These are phyloP conservation scores for Rosa rugosa DNA, from an alignment of 306 rosid species.

Conservation along the genomic window DNA sequence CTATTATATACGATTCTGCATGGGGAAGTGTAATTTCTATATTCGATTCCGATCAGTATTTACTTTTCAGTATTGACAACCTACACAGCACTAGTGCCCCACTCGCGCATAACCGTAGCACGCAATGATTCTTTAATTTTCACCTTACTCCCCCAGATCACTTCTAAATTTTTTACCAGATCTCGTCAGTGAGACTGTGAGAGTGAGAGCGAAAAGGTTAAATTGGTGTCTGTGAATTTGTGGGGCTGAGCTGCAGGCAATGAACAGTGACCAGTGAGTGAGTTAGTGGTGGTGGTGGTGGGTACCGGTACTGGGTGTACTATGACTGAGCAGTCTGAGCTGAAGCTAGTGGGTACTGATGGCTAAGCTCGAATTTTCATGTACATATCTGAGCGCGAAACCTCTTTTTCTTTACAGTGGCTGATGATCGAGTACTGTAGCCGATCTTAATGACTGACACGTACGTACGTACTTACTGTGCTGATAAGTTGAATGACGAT, in stretches of 20 bases:
- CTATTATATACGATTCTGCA: neutral
- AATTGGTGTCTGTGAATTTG: conserved; percentile 1
- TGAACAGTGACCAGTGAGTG: neutral
- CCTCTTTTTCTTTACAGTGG: neutral
- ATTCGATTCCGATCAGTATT: neutral
- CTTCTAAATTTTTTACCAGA: neutral
- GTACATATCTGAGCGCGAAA: neutral
- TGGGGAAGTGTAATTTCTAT: neutral
- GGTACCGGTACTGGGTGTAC: neutral
- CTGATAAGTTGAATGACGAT: neutral
- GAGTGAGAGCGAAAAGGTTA: neutral
- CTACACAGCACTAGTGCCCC: neutral
- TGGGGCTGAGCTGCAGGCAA: neutral
- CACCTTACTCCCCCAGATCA: neutral
- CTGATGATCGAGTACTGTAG: neutral
- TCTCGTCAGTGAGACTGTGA: neutral
- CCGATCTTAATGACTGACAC: neutral
- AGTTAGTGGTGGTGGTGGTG: neutral
- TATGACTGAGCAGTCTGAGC: neutral
- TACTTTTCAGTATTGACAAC: neutral
- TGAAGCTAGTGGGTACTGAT: neutral
- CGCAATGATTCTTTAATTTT: neutral
- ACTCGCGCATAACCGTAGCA: neutral
- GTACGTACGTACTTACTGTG: neutral
- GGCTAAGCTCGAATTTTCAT: conserved; percentile 24